Conservation (phyloP, 495 filamentous ascomycete species). For the Penicillium waksmanii region DNA sequence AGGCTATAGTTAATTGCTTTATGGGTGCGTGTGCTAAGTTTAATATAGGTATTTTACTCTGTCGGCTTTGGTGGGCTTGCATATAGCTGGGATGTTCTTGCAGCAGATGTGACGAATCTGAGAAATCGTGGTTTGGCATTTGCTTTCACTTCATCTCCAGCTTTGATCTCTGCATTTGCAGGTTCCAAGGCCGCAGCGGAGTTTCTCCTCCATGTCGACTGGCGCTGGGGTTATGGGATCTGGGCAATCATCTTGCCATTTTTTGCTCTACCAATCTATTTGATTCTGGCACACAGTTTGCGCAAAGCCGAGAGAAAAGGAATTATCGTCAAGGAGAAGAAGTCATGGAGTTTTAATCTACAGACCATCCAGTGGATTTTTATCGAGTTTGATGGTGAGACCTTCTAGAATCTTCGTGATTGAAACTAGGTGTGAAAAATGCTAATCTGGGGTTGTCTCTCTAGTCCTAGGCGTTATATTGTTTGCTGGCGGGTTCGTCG, state of each 20-base stretch:
- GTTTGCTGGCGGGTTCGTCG: conserved; percentile 52
- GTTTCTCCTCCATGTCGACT: conserved; percentile 49
- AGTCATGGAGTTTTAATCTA: not conserved
- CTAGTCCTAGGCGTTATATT: conserved; percentile 53
- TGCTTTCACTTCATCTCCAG: conserved; percentile 58
- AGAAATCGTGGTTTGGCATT: conserved; percentile 60
- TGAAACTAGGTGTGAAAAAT: conserved; percentile 8
- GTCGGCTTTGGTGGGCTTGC: conserved; percentile 54
- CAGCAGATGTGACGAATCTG: conserved; percentile 59
- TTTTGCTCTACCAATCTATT: conserved; percentile 48
- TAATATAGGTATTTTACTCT: conserved; percentile 40
- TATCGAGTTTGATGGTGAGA: conserved; percentile 3
- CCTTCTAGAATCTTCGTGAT: not conserved
- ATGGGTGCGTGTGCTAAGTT: not conserved
- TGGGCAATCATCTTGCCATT: conserved; percentile 58
- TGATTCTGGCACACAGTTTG: conserved; percentile 27
- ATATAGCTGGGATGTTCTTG: conserved; percentile 56
- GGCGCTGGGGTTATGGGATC: conserved; percentile 61
- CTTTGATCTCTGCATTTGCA: conserved; percentile 39
- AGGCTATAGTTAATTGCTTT: not conserved
- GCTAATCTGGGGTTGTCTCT: not conserved
- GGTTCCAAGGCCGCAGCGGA: conserved; percentile 24
- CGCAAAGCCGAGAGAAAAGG: conserved; percentile 50
- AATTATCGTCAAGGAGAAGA: not conserved
- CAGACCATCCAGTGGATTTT: conserved; percentile 1